These are phyloP conservation scores for Tetracladium marchalianum DNA, from an alignment of 495 filamentous ascomycete species.

Conservation along the genomic window DNA sequence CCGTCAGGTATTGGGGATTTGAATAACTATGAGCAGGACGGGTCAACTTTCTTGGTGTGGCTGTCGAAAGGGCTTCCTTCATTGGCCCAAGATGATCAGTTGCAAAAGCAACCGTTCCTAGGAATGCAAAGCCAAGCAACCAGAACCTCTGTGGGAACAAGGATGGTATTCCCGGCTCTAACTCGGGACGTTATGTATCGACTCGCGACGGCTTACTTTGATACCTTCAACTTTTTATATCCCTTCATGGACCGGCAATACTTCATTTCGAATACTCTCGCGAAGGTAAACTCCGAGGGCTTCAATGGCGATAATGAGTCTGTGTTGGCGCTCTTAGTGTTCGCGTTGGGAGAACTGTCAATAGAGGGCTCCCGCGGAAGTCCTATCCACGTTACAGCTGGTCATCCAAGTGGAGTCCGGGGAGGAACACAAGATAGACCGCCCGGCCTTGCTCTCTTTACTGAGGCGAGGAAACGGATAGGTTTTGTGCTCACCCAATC, in stretches of 20 bases:
- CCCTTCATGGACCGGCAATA: slow-evolving; percentile 44
- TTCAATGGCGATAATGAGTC: slow-evolving; percentile 37
- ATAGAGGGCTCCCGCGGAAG: slow-evolving; percentile 34
- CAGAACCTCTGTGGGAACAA: slow-evolving; percentile 9
- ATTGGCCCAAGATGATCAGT: slow-evolving; percentile 22
- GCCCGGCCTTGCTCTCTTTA: slow-evolving; percentile 48
- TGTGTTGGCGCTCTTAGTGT: slow-evolving; percentile 44
- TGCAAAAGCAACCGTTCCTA: slow-evolving; percentile 16
- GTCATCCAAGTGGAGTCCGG: slow-evolving; percentile 40
- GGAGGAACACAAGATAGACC: slow-evolving; percentile 37
- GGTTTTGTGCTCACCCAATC: slow-evolving; percentile 45
- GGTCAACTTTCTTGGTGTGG: slow-evolving; percentile 34
- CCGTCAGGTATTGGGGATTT: slow-evolving; percentile 15
- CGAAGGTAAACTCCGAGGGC: slow-evolving; percentile 33
- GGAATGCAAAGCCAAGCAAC: slow-evolving; percentile 22
- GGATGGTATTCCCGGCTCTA: slow-evolving; percentile 22
- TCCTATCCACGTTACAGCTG: slow-evolving; percentile 32
- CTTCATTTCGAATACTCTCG: slow-evolving; percentile 38
- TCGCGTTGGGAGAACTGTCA: slow-evolving; percentile 45
- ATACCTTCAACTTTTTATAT: slow-evolving; percentile 44
- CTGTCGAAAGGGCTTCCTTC: slow-evolving; percentile 26
- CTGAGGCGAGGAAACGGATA: slow-evolving; percentile 47
- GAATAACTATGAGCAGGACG: slow-evolving; percentile 31
- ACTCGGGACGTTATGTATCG: slow-evolving; percentile 38
- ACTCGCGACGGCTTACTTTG: slow-evolving; percentile 42